Evolutionary conservation across 2,329 filamentous ascomycete species (phyloP), one percentile per base, ranked within the genome.

Genomic region (Thielaviopsis euricoi): DNA sequence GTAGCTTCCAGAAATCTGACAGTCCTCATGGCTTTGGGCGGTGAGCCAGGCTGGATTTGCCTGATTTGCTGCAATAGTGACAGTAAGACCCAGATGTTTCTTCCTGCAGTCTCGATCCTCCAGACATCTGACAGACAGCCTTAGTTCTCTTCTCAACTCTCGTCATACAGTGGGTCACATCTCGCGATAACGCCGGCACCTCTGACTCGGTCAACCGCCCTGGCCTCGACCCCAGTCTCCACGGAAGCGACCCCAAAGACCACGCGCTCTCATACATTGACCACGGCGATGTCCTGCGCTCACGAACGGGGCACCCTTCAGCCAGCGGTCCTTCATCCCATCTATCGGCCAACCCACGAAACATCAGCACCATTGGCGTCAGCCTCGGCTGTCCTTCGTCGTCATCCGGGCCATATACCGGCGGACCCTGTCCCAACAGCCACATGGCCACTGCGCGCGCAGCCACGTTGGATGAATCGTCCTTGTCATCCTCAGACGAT

Each of bases 61-160:
- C 72, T 85, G 3, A 80, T 82, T 70, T 80, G 79, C 64, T 85
- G 81, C 64, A 84, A 83, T 64, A 73, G 74, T 61, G 81, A 85
- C 64, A 76, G 80, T 81, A 67, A 64, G 73, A 2, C 25, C 9
- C 9, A 9, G 4, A 26, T 26, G 25, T 4, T 4, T 4, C 25
- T 4, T 26, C 25, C 9, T 26, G 7, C 25, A 22, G n/a, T 10
- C n/a, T 6, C 54, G 43, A 52, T 43, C 40, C 17, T 22, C 13
- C 19, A 40, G 21, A 2, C 43, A 52, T 37, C 22, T 58, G 56
- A 58, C 23, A 25, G 49, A 7, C n/a, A n/a, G n/a, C 10, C 2
- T 33, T n/a, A 80, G 78, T 82, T 17, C 71, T 82, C 29, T 81
- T 83, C 66, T 80, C 76, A 15, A 76, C 77, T 21, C 63, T 80